Evolutionary conservation across 2,329 filamentous ascomycete genomes (phyloP), one percentile per base, ranked within the genome.

Genomic region (Fusarium tricinctum): DNA sequence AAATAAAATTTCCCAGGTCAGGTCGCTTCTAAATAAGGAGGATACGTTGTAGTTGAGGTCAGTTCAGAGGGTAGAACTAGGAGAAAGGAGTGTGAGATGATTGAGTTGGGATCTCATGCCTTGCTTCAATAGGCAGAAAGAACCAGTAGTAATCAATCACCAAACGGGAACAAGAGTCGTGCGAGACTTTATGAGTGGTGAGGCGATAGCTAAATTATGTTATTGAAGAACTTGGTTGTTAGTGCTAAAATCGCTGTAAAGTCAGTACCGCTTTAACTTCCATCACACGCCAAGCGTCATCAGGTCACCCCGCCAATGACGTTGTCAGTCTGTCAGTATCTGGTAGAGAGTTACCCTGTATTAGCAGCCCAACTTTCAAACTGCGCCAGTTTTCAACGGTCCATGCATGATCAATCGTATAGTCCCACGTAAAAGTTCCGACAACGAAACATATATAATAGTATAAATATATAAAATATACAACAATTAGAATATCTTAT

Each of bases 261-360:
- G 4, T 6, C 14, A 19, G 67, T 70, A 68, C 32, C 23, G 3
- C 17, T 42, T 53, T 70, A 70, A 53, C 67, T 10, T 17, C 12
- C 30, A 35, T n/a, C 35, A 64, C 44, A 53, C 58, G 35, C 19
- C 19, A 51, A 63, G 54, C 67, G 67, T 70, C 67, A 70, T 70
- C 67, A 46, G 60, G 63, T 73, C 73, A 72, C 73, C 73, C 73
- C 73, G 71, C 73, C 73, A 75, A 75, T 75, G 73, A 75, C 73
- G 73, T 74, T 75, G 58, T 65, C 40, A 33, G 62, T 58, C 58
- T 70, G 45, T 61, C 56, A 62, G 35, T 38, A 19, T n/a, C 35
- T n/a, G 3, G 35, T 50, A 23, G 23, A 23, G 23, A 23, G 22
- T 23, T 23, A 23, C 23, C 23, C 23, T 23, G 23, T 23, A 23